Conservation (phyloP, 768 basidiomycete genomes). For the Lepiota brunneoincarnata region DNA sequence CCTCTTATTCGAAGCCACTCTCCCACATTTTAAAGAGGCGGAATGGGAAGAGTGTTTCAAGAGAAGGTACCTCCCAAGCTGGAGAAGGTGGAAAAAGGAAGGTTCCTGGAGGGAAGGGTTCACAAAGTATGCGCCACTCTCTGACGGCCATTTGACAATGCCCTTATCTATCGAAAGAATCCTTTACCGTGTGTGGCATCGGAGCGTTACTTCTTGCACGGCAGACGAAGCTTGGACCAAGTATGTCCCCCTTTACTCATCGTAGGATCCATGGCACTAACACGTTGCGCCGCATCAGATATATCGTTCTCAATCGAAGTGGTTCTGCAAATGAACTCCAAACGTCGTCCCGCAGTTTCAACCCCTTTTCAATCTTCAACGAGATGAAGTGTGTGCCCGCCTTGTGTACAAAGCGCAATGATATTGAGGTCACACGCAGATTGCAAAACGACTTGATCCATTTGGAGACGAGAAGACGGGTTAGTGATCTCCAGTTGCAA, state of each 20-base stretch:
- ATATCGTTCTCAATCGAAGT: conserved; percentile 72
- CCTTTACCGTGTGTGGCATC: conserved; percentile 67
- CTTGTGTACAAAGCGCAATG: not conserved
- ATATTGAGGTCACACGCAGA: conserved; percentile 29
- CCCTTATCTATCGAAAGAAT: conserved; percentile 35
- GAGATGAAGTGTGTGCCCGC: conserved; percentile 62
- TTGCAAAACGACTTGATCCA: conserved; percentile 67
- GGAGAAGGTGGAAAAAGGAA: conserved; percentile 67
- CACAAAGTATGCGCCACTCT: conserved; percentile 45
- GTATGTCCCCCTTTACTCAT: conserved; percentile 32
- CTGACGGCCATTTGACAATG: conserved; percentile 8
- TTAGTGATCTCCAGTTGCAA: conserved; percentile 31
- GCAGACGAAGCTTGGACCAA: conserved; percentile 83
- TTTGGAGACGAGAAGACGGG: conserved; percentile 64
- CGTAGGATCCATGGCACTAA: not conserved
- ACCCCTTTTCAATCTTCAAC: conserved; percentile 65
- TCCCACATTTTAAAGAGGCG: conserved; percentile 60
- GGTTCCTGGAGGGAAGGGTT: conserved; percentile 63
- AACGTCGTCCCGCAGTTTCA: conserved; percentile 63
- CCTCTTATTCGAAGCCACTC: conserved; percentile 63
- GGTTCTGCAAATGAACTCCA: conserved; percentile 73
- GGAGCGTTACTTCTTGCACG: conserved; percentile 66
- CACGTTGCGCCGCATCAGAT: conserved; percentile 39
- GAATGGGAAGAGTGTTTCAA: conserved; percentile 80
- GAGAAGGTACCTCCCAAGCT: conserved; percentile 73